Percentiles rank a stretch among this genome's conserved stretches.
Evolutionary conservation across 345 rosid species (phyloP).

Genomic region (Eutrema yunnanense): DNA sequence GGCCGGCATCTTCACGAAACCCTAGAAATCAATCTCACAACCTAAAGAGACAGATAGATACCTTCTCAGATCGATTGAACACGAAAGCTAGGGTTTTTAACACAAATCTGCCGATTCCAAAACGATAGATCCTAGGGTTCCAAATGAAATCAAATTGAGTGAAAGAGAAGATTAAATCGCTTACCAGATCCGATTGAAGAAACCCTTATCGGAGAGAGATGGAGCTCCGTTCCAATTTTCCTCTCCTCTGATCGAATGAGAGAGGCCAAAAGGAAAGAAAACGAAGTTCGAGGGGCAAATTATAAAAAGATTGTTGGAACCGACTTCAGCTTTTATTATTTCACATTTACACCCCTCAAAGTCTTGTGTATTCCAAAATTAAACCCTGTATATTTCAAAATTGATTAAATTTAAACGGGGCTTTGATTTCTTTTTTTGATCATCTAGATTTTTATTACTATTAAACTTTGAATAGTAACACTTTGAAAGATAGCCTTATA

Average conservation of each 20-base stretch:
- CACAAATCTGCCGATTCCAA: background rate
- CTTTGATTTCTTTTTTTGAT: too few species aligned
- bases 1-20: constrained; percentile 77
- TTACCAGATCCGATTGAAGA: constrained; percentile 14
- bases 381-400: background rate
- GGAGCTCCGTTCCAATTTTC: background rate
- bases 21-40: constrained; percentile 6
- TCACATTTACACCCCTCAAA: background rate
- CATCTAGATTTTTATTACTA: too few species aligned
- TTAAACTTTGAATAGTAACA: too few species aligned
- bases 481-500: too few species aligned
- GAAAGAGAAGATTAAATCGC: background rate
- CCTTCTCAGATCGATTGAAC: background rate
- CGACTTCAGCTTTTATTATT: background rate
- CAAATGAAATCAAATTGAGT: background rate
- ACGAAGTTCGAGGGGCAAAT: background rate
- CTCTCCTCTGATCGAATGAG: background rate
- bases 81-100: background rate
- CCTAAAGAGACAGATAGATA: background rate
- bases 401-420: background rate
- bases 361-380: background rate
- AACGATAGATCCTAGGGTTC: background rate
- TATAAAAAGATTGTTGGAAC: background rate
- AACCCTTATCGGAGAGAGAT: background rate
- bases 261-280: background rate